Evolutionary conservation across 345 rosid species (phyloP), one percentile per base, ranked within the genome.

Genomic region (Leavenworthia alabamica): DNA sequence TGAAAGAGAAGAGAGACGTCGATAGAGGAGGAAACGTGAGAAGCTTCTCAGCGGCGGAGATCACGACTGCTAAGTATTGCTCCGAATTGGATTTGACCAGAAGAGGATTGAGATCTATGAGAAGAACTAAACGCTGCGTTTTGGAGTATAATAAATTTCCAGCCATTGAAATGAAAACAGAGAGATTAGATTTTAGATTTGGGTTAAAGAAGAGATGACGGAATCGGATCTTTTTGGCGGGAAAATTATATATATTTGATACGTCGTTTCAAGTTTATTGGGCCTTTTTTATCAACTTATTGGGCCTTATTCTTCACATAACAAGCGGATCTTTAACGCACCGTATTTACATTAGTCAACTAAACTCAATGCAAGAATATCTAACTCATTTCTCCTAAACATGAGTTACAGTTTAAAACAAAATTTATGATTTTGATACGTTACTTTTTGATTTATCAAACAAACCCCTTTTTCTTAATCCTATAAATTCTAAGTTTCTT

Each of bases 71-170:
- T 11, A 81, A 41, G 79, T 79, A 89, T 0, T 75, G 60, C 15
- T 45, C 53, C 28, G 82, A 68, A 47, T 63, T 16, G 33, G 59
- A 50, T 37, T 54, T 66, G 62, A 58, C 59, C 66, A 84, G 79
- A 33, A 89, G 71, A 3, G 95, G 96, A 55, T 78, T 80, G 19
- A 92, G 79, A 80, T 92, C 98, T 29, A 92, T 59, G 8, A 92
- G 62, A 17, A 89, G 81, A 56, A 89, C 84, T 14, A 92, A 60
- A 67, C 95, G 93, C 65, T 85, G 85, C 57, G 96, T 89, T 66
- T 64, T 78, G 43, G 71, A 4, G 81, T 79, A 83, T 57, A 83
- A 40, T 37, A 80, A 47, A 41, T 77, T 67, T 51, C 48, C 56
- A 14, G 70, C 80, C 86, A 83, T 77, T 13, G 74, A 55, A 44